Evolutionary conservation across 495 filamentous ascomycete species (phyloP).

Genomic region (Neurospora sp.): DNA sequence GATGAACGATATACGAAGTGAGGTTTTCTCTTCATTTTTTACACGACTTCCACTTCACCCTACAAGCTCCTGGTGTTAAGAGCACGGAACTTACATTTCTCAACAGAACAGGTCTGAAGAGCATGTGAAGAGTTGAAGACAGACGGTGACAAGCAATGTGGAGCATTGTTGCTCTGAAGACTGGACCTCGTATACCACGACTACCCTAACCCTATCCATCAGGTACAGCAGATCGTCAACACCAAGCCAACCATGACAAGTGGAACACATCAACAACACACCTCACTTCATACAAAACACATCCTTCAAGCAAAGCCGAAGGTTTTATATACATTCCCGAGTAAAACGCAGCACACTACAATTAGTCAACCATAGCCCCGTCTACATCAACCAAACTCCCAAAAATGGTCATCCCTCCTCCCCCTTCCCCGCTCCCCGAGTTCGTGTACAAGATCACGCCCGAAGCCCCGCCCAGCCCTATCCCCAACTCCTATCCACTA

Average conservation of each 20-base stretch:
- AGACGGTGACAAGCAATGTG: background rate
- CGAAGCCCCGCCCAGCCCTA: constrained; percentile 33
- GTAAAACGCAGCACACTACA: too few relatives aligned
- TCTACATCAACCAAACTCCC: background rate
- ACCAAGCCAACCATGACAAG: background rate
- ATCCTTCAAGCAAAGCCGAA: too few relatives aligned
- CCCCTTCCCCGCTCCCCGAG: constrained; percentile 27
- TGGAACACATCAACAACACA: background rate
- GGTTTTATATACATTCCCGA: too few relatives aligned
- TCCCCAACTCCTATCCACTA: constrained; percentile 36
- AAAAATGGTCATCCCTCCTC: constrained; percentile 7
- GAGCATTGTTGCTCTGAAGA: background rate
- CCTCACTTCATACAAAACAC: background rate
- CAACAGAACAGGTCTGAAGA: background rate
- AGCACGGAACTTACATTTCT: background rate
- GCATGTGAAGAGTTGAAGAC: background rate
- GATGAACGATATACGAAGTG: background rate
- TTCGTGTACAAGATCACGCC: constrained; percentile 45
- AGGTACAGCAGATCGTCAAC: background rate
- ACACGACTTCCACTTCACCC: background rate
- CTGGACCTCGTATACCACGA: background rate
- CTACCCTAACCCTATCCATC: background rate
- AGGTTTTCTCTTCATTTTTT: too few relatives aligned
- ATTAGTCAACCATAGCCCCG: background rate
- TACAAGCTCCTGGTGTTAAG: background rate